These are phyloP conservation scores for Actinomucor elegans DNA, from an alignment of 371 early-diverging fungal species.

Conservation along the genomic window DNA sequence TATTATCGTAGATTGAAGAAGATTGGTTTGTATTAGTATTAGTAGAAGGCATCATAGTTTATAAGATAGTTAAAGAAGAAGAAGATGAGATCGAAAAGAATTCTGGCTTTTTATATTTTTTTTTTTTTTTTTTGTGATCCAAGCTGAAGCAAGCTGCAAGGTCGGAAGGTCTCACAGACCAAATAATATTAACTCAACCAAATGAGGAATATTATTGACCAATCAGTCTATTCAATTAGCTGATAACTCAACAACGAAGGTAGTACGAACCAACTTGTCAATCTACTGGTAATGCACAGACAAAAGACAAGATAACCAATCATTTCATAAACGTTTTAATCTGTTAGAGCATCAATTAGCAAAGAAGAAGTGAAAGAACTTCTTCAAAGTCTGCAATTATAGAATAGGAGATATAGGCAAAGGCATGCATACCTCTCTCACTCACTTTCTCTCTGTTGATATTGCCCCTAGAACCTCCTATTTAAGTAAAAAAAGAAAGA, in stretches of 20 bases:
- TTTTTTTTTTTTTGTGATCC: slow-evolving; percentile 1
- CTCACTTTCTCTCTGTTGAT: background rate
- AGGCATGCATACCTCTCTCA: background rate
- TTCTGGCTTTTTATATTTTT: background rate
- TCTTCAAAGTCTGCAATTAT: background rate
- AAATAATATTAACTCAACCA: background rate
- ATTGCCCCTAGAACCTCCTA: background rate
- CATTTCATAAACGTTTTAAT: background rate
- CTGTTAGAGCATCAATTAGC: background rate
- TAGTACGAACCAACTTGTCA: background rate
- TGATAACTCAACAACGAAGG: background rate
- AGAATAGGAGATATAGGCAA: background rate
- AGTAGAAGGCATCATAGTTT: background rate
- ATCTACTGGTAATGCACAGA: slow-evolving; percentile 4
- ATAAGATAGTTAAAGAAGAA: background rate
- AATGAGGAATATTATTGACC: slow-evolving; percentile 2
- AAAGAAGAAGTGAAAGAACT: background rate
- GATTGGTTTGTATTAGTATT: slow-evolving; percentile 6
- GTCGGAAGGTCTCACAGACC: background rate
- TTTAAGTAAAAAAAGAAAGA: background rate
- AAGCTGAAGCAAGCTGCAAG: too few relatives aligned
- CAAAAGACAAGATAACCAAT: background rate
- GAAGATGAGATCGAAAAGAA: background rate
- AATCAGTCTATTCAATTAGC: background rate
- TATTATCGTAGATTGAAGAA: slow-evolving; percentile 29